phyloP scores from a whole-genome alignment of 345 rosid genomes.

The Eucalyptus erythrocorys region DNA sequence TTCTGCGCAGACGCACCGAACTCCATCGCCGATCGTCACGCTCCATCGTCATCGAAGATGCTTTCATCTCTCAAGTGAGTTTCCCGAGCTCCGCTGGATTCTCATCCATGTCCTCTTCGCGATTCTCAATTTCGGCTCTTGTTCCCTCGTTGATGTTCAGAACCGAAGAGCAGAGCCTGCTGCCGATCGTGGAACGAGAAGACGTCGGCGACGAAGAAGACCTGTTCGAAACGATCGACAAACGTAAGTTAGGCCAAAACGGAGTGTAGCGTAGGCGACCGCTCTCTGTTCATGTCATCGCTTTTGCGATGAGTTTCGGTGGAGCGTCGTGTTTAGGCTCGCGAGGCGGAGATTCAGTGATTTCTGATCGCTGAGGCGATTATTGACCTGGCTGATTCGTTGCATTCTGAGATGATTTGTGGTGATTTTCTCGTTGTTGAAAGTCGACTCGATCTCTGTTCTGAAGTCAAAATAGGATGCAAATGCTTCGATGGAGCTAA shows the following conservation, averaged over 20 bases:
- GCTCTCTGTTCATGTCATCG: background rate
- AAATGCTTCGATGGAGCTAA: background rate
- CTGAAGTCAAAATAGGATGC: background rate
- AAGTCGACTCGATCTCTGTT: no score
- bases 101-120: background rate
- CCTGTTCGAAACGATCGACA: conserved; percentile 4
- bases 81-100: background rate
- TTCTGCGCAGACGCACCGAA: background rate
- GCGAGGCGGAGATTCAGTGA: no score
- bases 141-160: background rate
- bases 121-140: background rate
- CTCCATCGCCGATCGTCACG: background rate
- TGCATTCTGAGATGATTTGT: no score
- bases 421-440: no score
- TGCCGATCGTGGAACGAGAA: conserved; percentile 8
- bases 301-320: no score
- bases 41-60: background rate
- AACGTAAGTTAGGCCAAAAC: background rate
- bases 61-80: background rate
- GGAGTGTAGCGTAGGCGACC: no score
- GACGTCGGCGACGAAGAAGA: conserved; percentile 1
- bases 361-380: no score
- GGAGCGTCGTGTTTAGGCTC: no score
- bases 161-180: background rate
- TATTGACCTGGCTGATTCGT: no score